A percentile compares a stretch with the other conserved stretches of the same genome.
phyloP scores from a whole-genome alignment of 495 filamentous ascomycete genomes.

The Penicillium flavigenum region DNA sequence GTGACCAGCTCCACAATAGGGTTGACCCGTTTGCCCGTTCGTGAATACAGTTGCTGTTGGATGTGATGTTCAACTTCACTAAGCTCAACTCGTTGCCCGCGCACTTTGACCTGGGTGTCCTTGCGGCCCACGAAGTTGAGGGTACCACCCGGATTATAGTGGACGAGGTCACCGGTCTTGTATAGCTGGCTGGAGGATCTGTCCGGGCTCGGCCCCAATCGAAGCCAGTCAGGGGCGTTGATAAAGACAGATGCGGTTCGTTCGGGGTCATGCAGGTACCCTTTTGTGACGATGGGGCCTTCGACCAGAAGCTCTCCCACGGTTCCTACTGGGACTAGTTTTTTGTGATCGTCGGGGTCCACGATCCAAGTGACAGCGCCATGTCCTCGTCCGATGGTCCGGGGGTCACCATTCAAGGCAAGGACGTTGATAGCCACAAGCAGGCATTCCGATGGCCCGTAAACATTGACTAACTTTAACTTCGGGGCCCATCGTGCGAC shows the following conservation, averaged over 20 bases:
- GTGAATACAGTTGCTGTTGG: too few relatives aligned
- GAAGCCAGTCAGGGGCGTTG: constrained; percentile 38
- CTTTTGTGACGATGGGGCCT: constrained; percentile 39
- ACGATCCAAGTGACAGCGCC: constrained; percentile 36
- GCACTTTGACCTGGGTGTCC: constrained; percentile 44
- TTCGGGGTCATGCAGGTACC: constrained; percentile 40
- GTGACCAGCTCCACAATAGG: too few relatives aligned
- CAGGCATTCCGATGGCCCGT: constrained; percentile 54
- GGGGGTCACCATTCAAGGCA: not conserved
- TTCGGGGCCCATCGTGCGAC: constrained; percentile 46
- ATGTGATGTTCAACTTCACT: constrained; percentile 40
- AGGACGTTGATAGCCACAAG: constrained; percentile 8
- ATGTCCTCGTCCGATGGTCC: constrained; percentile 12
- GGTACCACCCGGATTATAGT: constrained; percentile 24
- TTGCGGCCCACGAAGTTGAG: constrained; percentile 32
- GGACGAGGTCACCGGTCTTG: constrained; percentile 34
- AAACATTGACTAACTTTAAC: constrained; percentile 50
- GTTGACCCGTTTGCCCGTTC: too few relatives aligned
- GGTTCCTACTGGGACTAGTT: constrained; percentile 40
- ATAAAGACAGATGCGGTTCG: constrained; percentile 42
- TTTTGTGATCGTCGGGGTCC: constrained; percentile 34
- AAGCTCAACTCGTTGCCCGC: constrained; percentile 46
- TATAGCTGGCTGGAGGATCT: constrained; percentile 27
- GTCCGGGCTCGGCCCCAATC: not conserved
- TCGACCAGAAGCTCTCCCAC: constrained; percentile 48